Percentiles rank a stretch among this genome's conserved stretches.
phyloP scores from a whole-genome alignment of 805 yeast genomes.

The Soucietia sequanensis region DNA sequence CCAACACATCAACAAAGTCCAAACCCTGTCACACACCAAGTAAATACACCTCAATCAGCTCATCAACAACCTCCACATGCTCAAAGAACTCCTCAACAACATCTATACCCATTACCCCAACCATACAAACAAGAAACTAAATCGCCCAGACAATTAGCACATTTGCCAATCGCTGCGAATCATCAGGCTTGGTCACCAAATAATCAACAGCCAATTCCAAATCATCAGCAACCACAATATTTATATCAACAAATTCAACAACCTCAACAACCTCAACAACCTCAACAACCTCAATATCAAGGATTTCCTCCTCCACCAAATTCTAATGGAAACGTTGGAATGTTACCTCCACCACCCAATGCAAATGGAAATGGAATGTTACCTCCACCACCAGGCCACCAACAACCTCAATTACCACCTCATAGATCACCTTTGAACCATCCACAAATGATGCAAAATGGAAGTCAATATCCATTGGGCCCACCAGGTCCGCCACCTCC shows the following conservation, averaged over 20 bases:
- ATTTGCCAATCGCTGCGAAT: constrained; percentile 23
- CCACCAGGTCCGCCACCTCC: constrained; percentile 29
- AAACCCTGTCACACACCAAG: constrained; percentile 1
- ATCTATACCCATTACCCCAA: constrained; percentile 11
- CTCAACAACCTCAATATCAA: constrained; percentile 2
- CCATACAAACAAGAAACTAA: constrained; percentile 11
- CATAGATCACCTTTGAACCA: constrained; percentile 24
- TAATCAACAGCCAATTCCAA: constrained; percentile 9
- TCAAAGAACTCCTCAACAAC: constrained; percentile 10
- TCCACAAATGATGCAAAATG: constrained; percentile 16
- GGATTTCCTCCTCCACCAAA: background rate
- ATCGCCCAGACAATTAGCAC: constrained; percentile 20
- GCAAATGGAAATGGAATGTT: no score
- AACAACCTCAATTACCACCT: constrained; percentile 7
- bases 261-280: constrained; percentile 1
- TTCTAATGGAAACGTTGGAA: background rate
- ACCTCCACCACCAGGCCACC: constrained; percentile 13
- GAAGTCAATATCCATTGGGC: constrained; percentile 13
- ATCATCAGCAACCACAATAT: constrained; percentile 14
- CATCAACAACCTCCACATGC: constrained; percentile 7
- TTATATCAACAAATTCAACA: constrained; percentile 18
- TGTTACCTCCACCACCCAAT: constrained; percentile 2
- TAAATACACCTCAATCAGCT: constrained; percentile 6
- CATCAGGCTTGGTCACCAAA: constrained; percentile 26
- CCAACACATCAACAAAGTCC: constrained; percentile 7